These are phyloP conservation scores for Parathielavia hyrcaniae DNA, from an alignment of 495 filamentous ascomycete genomes.

Conservation along the genomic window DNA sequence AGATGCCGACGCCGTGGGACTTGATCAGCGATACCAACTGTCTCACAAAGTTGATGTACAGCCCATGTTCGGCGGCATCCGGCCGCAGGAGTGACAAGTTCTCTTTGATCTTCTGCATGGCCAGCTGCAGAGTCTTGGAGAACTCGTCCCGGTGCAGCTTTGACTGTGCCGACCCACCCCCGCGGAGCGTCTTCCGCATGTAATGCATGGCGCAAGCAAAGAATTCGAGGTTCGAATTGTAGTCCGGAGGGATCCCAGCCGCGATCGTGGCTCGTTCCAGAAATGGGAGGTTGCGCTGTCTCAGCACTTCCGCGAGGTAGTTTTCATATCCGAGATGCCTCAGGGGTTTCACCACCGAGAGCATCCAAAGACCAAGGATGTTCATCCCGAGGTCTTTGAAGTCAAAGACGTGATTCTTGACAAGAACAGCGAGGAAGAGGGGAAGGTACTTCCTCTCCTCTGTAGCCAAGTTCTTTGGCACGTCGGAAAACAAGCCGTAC, in stretches of 20 bases:
- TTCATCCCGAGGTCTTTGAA: conserved; percentile 37
- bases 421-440: conserved; percentile 38
- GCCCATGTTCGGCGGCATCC: conserved; percentile 30
- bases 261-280: conserved; percentile 29
- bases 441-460: conserved; percentile 34
- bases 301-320: conserved; percentile 36
- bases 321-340: conserved; percentile 38
- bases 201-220: conserved; percentile 36
- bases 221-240: conserved; percentile 36
- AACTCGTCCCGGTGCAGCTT: conserved; percentile 32
- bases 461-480: conserved; percentile 28
- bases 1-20: conserved; percentile 42
- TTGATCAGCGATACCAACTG: conserved; percentile 41
- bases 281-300: conserved; percentile 31
- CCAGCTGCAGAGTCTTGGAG: conserved; percentile 31
- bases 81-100: conserved; percentile 34
- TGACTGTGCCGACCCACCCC: conserved; percentile 19
- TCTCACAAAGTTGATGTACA: conserved; percentile 43
- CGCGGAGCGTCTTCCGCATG: conserved; percentile 40
- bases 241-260: conserved; percentile 30
- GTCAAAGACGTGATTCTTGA: conserved; percentile 36
- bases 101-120: conserved; percentile 47
- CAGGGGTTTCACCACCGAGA: conserved; percentile 37
- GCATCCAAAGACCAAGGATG: conserved; percentile 35
- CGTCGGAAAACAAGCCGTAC: conserved; percentile 35